phyloP scores from a whole-genome alignment of 192 early-diverging fungal species.

The Geranomyces variabilis region DNA sequence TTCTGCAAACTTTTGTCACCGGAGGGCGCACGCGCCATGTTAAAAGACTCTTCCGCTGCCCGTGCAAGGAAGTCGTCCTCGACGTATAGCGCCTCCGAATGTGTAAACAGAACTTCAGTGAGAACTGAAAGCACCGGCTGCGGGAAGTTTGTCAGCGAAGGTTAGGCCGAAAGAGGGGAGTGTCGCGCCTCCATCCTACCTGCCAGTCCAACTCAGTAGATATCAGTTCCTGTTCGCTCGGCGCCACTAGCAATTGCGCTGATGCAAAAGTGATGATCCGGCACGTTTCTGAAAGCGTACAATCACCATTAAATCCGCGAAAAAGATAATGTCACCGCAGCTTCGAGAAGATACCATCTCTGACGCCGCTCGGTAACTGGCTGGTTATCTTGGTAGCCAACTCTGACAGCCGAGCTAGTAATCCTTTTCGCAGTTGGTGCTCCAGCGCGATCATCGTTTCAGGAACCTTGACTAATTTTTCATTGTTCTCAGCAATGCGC shows the following conservation, averaged over 20 bases:
- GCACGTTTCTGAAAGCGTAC: neutral
- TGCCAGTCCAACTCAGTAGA: neutral
- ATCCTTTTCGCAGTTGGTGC: neutral
- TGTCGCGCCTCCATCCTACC: neutral
- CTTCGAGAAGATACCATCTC: constrained; percentile 8
- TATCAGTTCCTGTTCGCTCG: neutral
- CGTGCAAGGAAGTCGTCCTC: neutral
- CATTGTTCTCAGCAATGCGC: neutral
- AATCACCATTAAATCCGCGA: neutral
- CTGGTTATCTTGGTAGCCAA: neutral
- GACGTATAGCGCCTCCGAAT: constrained; percentile 5
- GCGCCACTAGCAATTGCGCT: neutral
- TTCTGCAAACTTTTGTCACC: neutral
- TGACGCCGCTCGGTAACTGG: neutral
- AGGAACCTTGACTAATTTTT: neutral
- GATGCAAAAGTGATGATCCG: neutral
- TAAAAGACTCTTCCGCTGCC: neutral
- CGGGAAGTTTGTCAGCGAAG: neutral
- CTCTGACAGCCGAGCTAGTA: neutral
- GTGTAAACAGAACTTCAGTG: neutral
- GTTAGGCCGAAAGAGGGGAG: neutral
- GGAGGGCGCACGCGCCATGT: neutral
- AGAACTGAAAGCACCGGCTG: neutral
- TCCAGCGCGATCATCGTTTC: neutral
- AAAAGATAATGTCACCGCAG: too few relatives aligned